A percentile compares a stretch with the other conserved stretches of the same genome.
Evolutionary conservation across 805 yeast species (phyloP).

Genomic region (Candida maltosa): DNA sequence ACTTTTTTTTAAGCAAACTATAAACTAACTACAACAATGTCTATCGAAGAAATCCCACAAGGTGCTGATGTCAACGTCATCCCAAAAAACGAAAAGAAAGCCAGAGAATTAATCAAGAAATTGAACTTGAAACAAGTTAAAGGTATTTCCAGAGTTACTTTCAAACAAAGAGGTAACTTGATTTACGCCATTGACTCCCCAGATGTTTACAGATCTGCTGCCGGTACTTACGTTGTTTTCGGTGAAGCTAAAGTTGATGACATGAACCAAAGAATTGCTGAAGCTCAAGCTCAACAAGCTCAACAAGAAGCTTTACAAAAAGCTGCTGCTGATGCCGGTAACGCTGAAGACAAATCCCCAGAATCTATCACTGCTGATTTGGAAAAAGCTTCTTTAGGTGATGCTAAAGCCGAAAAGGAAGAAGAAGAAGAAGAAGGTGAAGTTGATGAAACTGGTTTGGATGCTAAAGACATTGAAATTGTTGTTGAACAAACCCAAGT

Average conservation of each 20-base stretch:
- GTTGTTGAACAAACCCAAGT: slow-evolving; percentile 90
- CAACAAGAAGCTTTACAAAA: slow-evolving; percentile 43
- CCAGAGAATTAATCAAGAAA: slow-evolving; percentile 84
- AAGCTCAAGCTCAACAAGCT: slow-evolving; percentile 76
- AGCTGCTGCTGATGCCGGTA: slow-evolving; percentile 38
- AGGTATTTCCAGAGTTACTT: slow-evolving; percentile 93
- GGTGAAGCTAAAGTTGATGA: slow-evolving; percentile 98
- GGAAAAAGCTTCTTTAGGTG: slow-evolving; percentile 59
- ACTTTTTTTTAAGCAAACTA: too few species aligned
- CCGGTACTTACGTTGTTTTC: slow-evolving; percentile 93
- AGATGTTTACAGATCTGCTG: slow-evolving; percentile 89
- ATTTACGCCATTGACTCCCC: slow-evolving; percentile 90
- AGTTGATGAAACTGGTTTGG: slow-evolving; percentile 83
- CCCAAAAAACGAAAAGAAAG: slow-evolving; percentile 92
- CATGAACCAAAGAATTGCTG: slow-evolving; percentile 81
- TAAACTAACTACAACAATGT: slow-evolving; percentile 25
- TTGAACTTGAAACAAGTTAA: slow-evolving; percentile 85
- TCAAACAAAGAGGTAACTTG: slow-evolving; percentile 89
- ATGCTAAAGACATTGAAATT: slow-evolving; percentile 76
- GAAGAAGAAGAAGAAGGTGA: slow-evolving; percentile 50
- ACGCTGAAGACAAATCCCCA: slow-evolving; percentile 57
- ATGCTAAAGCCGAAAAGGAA: slow-evolving; percentile 19
- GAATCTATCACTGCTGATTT: slow-evolving; percentile 81
- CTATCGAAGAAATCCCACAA: slow-evolving; percentile 65
- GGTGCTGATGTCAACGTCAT: slow-evolving; percentile 80